Evolutionary conservation across 192 early-diverging fungal genomes (phyloP), one percentile per base, ranked within the genome.

Genomic region (Bifiguratus adelaidae): DNA sequence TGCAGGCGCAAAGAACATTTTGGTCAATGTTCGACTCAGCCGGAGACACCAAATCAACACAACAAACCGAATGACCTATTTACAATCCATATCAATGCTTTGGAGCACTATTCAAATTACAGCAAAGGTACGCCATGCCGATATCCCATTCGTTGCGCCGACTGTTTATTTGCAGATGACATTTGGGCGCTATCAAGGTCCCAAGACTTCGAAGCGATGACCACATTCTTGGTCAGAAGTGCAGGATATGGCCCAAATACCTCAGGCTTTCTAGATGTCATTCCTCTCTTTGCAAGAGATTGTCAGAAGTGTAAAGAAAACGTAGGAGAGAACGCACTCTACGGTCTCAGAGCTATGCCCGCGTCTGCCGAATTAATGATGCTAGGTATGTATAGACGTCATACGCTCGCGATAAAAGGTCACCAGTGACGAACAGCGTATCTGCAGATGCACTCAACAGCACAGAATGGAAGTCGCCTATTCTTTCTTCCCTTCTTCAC

Each of bases 331-430:
- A 30, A 25, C 7, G 16, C 36, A 8, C 47, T 71, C 0, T 69
- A 57, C 42, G 66, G 60, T 0, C 42, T 76, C 11, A 55, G 69
- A 6, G 55, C 67, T 2, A 47, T 76, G 19, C 55, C 67, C 15
- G 63, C 56, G n/a, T 61, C 54, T 41, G 50, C 60, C 3, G 73
- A 76, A 32, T 71, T 76, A 20, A 67, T 76, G 66, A 71, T 71
- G 73, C 36, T 71, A 16, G 65, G 69, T 71, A 58, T 16, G n/a
- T 50, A 36, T 37, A n/a, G n/a, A n/a, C n/a, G 0, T 19, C 19
- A 8, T 41, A 13, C 19, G 41, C 9, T 41, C 19, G 19, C 41
- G 11, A 41, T 8, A 41, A 18, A 13, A 3, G 7, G 3, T 40
- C 19, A 4, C 5, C 23, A 2, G 3, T 21, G 3, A 28, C n/a